These are phyloP conservation scores for Gyromitra esculenta DNA, from an alignment of 2,329 filamentous ascomycete genomes.

Conservation along the genomic window DNA sequence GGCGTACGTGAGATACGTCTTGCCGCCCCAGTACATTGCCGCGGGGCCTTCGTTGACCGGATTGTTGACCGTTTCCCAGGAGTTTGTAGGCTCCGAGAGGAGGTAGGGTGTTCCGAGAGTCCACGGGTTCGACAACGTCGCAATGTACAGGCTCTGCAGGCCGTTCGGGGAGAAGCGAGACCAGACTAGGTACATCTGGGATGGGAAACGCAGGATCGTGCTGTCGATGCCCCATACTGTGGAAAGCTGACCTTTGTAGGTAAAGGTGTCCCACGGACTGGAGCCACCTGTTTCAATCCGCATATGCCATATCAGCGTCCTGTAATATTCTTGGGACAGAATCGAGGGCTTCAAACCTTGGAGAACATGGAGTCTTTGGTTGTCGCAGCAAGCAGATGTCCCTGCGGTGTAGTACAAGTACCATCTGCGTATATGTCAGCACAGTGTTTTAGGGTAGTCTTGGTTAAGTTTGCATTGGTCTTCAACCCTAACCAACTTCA, in stretches of 20 bases:
- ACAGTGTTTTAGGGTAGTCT: background rate
- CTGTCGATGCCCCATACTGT: constrained; percentile 68
- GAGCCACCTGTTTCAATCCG: constrained; percentile 61
- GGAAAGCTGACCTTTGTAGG: constrained; percentile 64
- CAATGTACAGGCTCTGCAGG: constrained; percentile 63
- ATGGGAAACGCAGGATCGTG: constrained; percentile 65
- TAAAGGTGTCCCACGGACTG: constrained; percentile 66
- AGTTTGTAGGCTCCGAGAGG: constrained; percentile 65
- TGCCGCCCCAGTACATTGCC: constrained; percentile 67
- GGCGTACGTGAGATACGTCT: constrained; percentile 67
- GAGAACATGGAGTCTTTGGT: constrained; percentile 66
- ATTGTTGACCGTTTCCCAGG: constrained; percentile 65
- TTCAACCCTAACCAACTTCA: background rate
- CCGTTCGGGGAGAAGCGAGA: constrained; percentile 64
- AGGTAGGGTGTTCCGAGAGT: constrained; percentile 64
- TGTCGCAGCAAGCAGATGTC: constrained; percentile 62
- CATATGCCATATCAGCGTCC: background rate
- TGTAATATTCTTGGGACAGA: background rate
- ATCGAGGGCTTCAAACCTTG: constrained; percentile 60
- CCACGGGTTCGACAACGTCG: constrained; percentile 61
- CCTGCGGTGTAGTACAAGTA: constrained; percentile 70
- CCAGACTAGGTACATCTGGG: constrained; percentile 66
- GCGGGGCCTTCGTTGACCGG: constrained; percentile 69
- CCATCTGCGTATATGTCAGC: constrained; percentile 59
- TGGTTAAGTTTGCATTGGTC: background rate